Conservation (phyloP, 1,284 basidiomycete genomes). For the Sphagnurus paluster region DNA sequence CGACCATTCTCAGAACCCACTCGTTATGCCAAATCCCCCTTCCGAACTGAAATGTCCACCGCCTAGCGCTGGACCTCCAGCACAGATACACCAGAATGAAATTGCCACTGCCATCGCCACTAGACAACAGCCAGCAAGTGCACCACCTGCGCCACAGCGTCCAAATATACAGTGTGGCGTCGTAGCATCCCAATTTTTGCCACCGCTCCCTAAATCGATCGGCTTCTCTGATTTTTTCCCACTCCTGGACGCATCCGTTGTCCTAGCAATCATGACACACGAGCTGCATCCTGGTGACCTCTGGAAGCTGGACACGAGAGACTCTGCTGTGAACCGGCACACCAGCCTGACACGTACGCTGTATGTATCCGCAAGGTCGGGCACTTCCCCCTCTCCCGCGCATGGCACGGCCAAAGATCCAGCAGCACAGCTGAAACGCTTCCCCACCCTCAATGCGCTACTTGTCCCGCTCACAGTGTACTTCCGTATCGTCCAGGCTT, state of each 20-base stretch:
- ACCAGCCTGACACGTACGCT: neutral
- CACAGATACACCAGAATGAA: too few species aligned
- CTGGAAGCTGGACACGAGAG: constrained; percentile 1
- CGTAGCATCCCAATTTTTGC: too few species aligned
- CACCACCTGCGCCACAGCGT: too few species aligned
- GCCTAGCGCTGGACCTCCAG: too few species aligned
- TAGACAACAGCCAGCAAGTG: too few species aligned
- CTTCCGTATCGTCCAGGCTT: neutral
- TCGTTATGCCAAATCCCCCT: too few species aligned
- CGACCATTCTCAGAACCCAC: too few species aligned
- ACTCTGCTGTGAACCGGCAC: neutral
- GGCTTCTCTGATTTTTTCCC: neutral
- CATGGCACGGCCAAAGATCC: neutral
- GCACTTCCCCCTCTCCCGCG: neutral
- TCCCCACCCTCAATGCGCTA: constrained; percentile 2
- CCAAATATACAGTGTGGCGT: too few species aligned
- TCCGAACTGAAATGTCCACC: too few species aligned
- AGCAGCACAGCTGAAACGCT: neutral
- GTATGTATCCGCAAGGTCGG: neutral
- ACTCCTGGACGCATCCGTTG: neutral
- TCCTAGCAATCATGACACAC: neutral
- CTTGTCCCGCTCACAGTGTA: constrained; percentile 4
- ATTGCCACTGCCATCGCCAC: too few species aligned
- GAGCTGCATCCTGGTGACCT: neutral
- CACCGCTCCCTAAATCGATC: neutral